Percentiles rank a stretch among this genome's conserved stretches.
Conservation (phyloP, 1,284 basidiomycete species). For the Fomitopsis betulina region DNA sequence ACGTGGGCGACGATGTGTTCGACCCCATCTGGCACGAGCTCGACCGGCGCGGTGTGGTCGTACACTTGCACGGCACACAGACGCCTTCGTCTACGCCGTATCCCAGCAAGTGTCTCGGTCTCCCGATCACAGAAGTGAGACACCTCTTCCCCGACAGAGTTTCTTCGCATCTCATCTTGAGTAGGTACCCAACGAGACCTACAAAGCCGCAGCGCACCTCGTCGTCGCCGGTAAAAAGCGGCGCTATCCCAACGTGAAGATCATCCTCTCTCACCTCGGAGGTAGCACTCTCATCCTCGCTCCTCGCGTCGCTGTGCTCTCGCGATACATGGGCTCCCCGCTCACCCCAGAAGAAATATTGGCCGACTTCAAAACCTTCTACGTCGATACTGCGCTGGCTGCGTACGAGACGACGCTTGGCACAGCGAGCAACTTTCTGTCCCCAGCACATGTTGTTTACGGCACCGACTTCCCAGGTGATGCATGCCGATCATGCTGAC, state of each 20-base stretch:
- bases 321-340: constrained; percentile 60
- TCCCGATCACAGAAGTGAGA: constrained; percentile 62
- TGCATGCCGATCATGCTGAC: constrained; percentile 22
- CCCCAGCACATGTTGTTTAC: constrained; percentile 48
- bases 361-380: constrained; percentile 62
- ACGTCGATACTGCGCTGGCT: constrained; percentile 66
- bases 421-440: constrained; percentile 44
- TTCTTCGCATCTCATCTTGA: background rate
- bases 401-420: constrained; percentile 46
- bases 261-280: constrained; percentile 67
- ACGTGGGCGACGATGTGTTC: constrained; percentile 58
- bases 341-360: constrained; percentile 58
- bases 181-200: constrained; percentile 74
- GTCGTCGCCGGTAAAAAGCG: constrained; percentile 67
- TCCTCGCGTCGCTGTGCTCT: constrained; percentile 58
- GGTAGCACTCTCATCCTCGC: constrained; percentile 58
- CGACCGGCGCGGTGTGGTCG: constrained; percentile 47
- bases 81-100: constrained; percentile 56
- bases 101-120: constrained; percentile 55
- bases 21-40: constrained; percentile 66
- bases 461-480: constrained; percentile 71
- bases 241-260: constrained; percentile 49
- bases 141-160: background rate
- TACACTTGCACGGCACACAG: constrained; percentile 69
- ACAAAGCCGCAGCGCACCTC: constrained; percentile 71